Percentiles rank a stretch among this genome's conserved stretches.
These are phyloP conservation scores for Amphibolis antarctica DNA, from an alignment of 106 monocot species.

Conservation along the genomic window DNA sequence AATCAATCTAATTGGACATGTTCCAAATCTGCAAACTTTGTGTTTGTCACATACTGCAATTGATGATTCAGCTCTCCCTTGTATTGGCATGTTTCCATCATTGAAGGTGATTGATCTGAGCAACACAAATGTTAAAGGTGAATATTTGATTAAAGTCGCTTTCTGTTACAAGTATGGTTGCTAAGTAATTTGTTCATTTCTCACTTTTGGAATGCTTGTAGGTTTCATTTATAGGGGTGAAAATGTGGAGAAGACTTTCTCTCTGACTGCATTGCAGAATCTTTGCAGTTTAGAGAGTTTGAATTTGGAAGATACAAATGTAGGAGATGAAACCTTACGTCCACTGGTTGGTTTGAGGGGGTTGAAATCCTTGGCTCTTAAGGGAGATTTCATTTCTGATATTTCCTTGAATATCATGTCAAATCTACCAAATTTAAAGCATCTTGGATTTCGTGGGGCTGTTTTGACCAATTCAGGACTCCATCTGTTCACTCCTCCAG, in stretches of 20 bases:
- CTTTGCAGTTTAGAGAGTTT: constrained; percentile 51
- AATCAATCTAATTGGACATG: constrained; percentile 28
- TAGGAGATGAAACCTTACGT: constrained; percentile 43
- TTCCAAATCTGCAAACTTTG: constrained; percentile 46
- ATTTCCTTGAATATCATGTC: constrained; percentile 37
- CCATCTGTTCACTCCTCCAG: constrained; percentile 31
- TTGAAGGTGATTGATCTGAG: constrained; percentile 58
- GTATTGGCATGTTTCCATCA: constrained; percentile 50
- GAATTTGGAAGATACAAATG: constrained; percentile 63
- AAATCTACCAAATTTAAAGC: constrained; percentile 34
- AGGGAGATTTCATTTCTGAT: constrained; percentile 60
- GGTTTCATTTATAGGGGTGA: constrained; percentile 25
- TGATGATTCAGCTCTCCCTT: constrained; percentile 56
- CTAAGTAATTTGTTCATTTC: background rate
- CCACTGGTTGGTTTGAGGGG: constrained; percentile 35
- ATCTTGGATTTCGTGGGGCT: constrained; percentile 53
- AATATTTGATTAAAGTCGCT: background rate
- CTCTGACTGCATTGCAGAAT: constrained; percentile 36
- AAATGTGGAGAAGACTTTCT: constrained; percentile 21
- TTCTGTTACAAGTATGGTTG: background rate
- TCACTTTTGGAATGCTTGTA: constrained; percentile 7
- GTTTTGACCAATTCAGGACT: constrained; percentile 56
- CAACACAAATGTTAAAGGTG: constrained; percentile 65
- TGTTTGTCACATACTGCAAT: constrained; percentile 55
- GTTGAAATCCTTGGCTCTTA: constrained; percentile 56